Evolutionary conservation across 1,284 basidiomycete genomes (phyloP), one percentile per base, ranked within the genome.

Genomic region (Puccinia horiana): DNA sequence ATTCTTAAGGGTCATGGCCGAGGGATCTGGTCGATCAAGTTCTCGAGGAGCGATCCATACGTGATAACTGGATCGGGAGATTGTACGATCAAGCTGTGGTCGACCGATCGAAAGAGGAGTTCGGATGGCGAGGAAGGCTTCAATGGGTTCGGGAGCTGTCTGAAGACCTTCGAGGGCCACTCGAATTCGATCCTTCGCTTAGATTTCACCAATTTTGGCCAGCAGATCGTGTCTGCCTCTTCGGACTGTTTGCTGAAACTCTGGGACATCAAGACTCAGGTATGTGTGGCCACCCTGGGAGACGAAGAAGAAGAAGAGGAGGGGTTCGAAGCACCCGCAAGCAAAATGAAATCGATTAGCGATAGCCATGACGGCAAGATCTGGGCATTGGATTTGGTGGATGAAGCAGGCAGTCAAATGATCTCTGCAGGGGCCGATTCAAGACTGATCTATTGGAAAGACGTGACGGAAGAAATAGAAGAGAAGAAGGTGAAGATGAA

Each of bases 401-500:
- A 89, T 3, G 92, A 95, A 85, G 52, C 35, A 14, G 94, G 95
- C 85, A 88, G 88, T 42, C 93, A 90, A 0, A 91, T 99, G 84
- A 90, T 98, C 29, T 96, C 95, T 23, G 96, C 93, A 11, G 95
- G 94, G 3, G 96, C 96, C 0, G 97, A 99, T 88, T 96, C 95
- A 2, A 90, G 94, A 5, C 91, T 98, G 82, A 95, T 93, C 0
- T 92, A 97, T 86, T 99, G 96, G 96, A 89, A 93, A 87, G 97
- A 99, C 87, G 92, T 92, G 83, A 96, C 95, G 0, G 91, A 92
- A 84, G 92, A 92, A 84, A 89, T 93, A 76, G 91, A 94, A 85
- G 86, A 86, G 12, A 92, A 94, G 86, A 92, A 91, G 86, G 92
- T 93, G 84, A 88, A 88, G 4, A 90, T 92, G 84, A 90, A 93